Base-by-base conservation (phyloP, 495 filamentous ascomycete genomes). In the Thozetella sp. region DNA sequence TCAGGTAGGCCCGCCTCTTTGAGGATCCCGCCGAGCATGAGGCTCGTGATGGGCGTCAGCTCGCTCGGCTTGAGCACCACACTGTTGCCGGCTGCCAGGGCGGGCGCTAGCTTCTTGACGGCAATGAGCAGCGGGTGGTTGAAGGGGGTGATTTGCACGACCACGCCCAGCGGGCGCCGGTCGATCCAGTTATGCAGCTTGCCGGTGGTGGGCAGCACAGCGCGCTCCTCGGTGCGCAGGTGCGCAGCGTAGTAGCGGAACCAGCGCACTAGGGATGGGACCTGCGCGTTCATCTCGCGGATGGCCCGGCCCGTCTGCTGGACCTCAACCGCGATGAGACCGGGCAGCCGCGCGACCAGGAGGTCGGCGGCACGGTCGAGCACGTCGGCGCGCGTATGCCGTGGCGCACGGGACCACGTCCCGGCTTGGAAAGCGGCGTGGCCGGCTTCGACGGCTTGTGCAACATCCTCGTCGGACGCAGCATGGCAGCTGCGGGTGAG, bases 251-350 rank as follows among this genome's bases (percentile, higher is more conserved):
- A 90, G 65, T 89, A 89, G 57, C 85, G 81, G 59, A 88, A 80
- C 87, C 86, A 89, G 64, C 83, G 81, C 0, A 83, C 77, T 1
- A 90, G 75, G 0, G 83, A 84, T 0, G 83, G 79, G 0, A 89
- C 78, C 63, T 90, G 87, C 1, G 87, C 82, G 3, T 79, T 78
- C 86, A 90, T 87, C 63, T 90, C 87, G 15, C 85, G 83, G 56
- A 87, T 77, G 0, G 80, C 83, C 0, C 87, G 82, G 25, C 87
- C 87, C 0, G 86, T 90, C 61, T 90, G 87, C 22, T 65, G 75
- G 11, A 85, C 80, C 67, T 90, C 87, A 11, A 87, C 71, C 2
- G 70, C 65, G 51, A 88, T 80, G 45, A 90, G 74, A 9, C 75
- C 71, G 0, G 78, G 72, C 3, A 89, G 65, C 22, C 74, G 70